Base-by-base conservation (phyloP, 495 filamentous ascomycete genomes). In the Penicillium lagena region DNA sequence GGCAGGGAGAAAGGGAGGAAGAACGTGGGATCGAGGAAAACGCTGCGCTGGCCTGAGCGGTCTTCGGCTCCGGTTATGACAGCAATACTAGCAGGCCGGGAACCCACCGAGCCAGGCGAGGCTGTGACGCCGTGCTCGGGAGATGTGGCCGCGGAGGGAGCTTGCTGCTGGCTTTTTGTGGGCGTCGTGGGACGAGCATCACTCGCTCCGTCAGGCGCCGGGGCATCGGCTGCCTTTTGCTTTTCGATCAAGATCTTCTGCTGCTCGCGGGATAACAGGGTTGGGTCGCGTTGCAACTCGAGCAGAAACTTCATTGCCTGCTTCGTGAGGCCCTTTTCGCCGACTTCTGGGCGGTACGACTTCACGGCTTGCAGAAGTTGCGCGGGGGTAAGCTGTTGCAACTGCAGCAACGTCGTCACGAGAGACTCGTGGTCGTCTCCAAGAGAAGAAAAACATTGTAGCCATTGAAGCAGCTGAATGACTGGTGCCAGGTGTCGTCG, bases 381-480 rank as follows among this genome's bases (percentile, higher is more conserved):
- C 51, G 87, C 84, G 1, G 89, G 86, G 17, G 80, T 86, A 35
- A 99, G 71, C 27, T 83, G 77, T 42, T 87, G 86, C 34, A 99
- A 75, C 60, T 97, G 94, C 47, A 94, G 80, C 11, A 96, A 62
- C 0, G 93, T 99, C 1, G 87, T 86, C 29, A 90, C 81, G 9
- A 96, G 76, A 1, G 87, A 87, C 50, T 94, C 85, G 29, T 90
- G 73, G 53, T 96, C 90, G 51, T 97, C 93, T n/a, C 86, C 89
- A 5, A 99, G 71, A 7, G 89, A 95, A 4, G 93, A 96, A 63
- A 96, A 96, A 61, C 89, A 95, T 59, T 99, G 93, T 30, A 99
- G 71, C 93, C 93, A 99, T 61, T 99, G 93, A 7, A 99, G 75
- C 1, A 99, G 76, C 60, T 99, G 94, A 32, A 97, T 91, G 28